These are phyloP conservation scores for Mycena crocata DNA, from an alignment of 768 basidiomycete species.

Conservation along the genomic window DNA sequence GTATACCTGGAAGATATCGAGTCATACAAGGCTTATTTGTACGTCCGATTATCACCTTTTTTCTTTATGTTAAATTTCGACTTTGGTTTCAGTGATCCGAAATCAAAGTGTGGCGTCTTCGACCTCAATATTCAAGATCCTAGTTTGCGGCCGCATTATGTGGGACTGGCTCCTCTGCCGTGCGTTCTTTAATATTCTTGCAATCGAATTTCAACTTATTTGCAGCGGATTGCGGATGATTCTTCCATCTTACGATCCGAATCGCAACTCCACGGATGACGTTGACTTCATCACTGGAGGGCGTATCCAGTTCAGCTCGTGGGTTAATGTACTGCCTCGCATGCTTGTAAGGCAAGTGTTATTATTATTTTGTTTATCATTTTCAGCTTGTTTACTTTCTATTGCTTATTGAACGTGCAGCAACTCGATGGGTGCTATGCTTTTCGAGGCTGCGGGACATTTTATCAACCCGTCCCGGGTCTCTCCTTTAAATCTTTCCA, in stretches of 20 bases:
- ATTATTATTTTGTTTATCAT: background rate
- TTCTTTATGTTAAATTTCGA: no score
- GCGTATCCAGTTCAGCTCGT: background rate
- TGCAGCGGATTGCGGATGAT: background rate
- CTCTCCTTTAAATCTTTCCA: background rate
- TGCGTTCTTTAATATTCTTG: background rate
- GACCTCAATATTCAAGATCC: background rate
- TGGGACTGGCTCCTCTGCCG: background rate
- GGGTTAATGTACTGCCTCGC: background rate
- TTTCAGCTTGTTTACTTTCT: no score
- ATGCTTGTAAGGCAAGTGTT: background rate
- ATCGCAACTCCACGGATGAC: background rate
- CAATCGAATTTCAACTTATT: background rate
- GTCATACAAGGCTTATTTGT: background rate
- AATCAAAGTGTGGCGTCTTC: background rate
- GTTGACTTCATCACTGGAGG: background rate
- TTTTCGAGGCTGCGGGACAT: background rate
- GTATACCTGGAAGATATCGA: slow-evolving; percentile 6
- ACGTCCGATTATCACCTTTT: no score
- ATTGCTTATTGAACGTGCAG: background rate
- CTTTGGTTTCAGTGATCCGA: background rate
- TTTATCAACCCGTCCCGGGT: slow-evolving; percentile 6
- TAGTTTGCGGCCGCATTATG: background rate
- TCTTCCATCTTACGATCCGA: background rate
- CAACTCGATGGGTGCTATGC: slow-evolving; percentile 1